Conservation (phyloP, 306 rosid genomes). For the Pueraria montana region DNA sequence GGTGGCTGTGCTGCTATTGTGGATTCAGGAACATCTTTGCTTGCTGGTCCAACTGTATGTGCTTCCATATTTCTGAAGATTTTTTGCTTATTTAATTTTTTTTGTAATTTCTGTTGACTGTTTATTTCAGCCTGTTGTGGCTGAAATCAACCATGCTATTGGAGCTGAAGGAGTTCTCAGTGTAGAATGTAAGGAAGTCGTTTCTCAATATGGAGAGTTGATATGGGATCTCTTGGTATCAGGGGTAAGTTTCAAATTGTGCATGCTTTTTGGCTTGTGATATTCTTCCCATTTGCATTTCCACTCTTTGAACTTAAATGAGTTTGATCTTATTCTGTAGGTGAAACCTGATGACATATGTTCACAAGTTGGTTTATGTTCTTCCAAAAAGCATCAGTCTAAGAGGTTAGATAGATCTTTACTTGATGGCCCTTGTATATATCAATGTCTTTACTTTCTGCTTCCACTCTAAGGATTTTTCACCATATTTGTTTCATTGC, state of each 20-base stretch:
- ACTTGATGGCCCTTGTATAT: neutral
- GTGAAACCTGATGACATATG: constrained; percentile 68
- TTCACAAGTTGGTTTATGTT: constrained; percentile 69
- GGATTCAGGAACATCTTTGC: constrained; percentile 94
- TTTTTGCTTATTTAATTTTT: neutral
- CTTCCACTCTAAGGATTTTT: neutral
- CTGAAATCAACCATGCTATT: constrained; percentile 90
- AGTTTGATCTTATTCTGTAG: constrained; percentile 59
- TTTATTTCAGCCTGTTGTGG: constrained; percentile 63
- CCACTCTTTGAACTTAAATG: constrained; percentile 20
- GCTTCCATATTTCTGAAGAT: constrained; percentile 30
- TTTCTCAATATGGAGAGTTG: constrained; percentile 81
- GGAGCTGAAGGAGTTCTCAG: constrained; percentile 93
- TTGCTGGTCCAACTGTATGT: constrained; percentile 89
- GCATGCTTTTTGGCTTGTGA: neutral
- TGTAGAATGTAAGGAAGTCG: constrained; percentile 78
- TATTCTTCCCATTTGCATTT: constrained; percentile 1
- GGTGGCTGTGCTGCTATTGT: constrained; percentile 87
- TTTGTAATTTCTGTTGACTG: constrained; percentile 29
- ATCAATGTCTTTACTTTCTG: constrained; percentile 9
- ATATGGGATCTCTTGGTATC: constrained; percentile 87
- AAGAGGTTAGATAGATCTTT: constrained; percentile 55
- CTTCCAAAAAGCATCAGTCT: constrained; percentile 48
- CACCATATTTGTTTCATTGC: constrained; percentile 20
- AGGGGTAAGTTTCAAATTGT: constrained; percentile 62